phyloP scores from a whole-genome alignment of 2,329 filamentous ascomycete genomes.

The Verticillium longisporum region DNA sequence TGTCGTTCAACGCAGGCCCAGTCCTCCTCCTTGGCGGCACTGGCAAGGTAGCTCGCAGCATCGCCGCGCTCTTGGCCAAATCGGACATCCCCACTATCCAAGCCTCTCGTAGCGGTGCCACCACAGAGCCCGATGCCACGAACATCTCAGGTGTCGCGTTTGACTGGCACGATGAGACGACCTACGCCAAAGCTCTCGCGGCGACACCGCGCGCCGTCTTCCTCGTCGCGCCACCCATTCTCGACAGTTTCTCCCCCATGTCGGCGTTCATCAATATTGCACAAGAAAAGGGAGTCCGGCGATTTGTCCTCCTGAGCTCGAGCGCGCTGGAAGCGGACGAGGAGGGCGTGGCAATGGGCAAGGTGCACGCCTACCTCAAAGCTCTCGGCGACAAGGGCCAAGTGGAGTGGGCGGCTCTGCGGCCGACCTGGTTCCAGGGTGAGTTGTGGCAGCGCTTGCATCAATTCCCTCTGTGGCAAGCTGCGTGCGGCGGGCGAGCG shows the following conservation, averaged over 20 bases:
- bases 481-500: background rate
- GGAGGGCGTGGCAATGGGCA: constrained; percentile 26
- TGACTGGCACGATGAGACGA: constrained; percentile 35
- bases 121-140: constrained; percentile 13
- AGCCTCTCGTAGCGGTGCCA: constrained; percentile 24
- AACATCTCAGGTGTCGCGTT: constrained; percentile 25
- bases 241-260: constrained; percentile 24
- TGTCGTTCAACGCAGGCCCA: background rate
- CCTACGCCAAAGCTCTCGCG: constrained; percentile 27
- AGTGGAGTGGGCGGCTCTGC: constrained; percentile 33
- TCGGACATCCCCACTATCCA: constrained; percentile 22
- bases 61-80: constrained; percentile 25
- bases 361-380: constrained; percentile 29
- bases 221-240: constrained; percentile 27
- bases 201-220: constrained; percentile 22
- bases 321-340: constrained; percentile 22
- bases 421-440: constrained; percentile 43
- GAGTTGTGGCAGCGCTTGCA: constrained; percentile 7
- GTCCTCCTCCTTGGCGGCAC: constrained; percentile 37
- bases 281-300: constrained; percentile 22
- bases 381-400: constrained; percentile 24
- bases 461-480: background rate
- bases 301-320: constrained; percentile 38
- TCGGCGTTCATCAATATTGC: constrained; percentile 35
- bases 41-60: constrained; percentile 33